These are phyloP conservation scores for Spongiforma sp. DNA, from an alignment of 1,284 basidiomycete species.

Conservation along the genomic window DNA sequence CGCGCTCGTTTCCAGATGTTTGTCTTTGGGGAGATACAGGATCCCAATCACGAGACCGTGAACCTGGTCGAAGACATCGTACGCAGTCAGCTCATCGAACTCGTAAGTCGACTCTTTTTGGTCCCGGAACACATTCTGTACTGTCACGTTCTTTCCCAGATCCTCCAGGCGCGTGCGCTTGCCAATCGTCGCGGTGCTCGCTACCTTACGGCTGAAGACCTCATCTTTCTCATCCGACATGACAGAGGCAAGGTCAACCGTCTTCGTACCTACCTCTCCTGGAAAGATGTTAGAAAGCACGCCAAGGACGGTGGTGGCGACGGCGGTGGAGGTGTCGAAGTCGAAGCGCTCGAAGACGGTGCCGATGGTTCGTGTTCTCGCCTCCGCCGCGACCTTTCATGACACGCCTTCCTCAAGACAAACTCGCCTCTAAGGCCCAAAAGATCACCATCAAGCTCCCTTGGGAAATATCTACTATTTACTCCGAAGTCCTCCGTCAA, in stretches of 20 bases:
- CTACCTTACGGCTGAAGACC: slow-evolving; percentile 90
- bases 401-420: slow-evolving; percentile 59
- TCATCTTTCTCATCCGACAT: slow-evolving; percentile 96
- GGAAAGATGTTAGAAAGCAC: slow-evolving; percentile 97
- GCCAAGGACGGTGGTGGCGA: slow-evolving; percentile 89
- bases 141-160: slow-evolving; percentile 50
- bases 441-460: slow-evolving; percentile 96
- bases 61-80: slow-evolving; percentile 96
- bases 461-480: slow-evolving; percentile 95
- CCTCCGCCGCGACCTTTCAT: neutral
- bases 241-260: slow-evolving; percentile 96
- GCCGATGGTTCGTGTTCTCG: slow-evolving; percentile 59
- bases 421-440: slow-evolving; percentile 83
- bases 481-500: slow-evolving; percentile 80
- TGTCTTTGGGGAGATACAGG: slow-evolving; percentile 95
- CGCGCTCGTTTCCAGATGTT: slow-evolving; percentile 76
- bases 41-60: slow-evolving; percentile 87
- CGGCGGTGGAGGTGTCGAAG: slow-evolving; percentile 80
- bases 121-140: neutral
- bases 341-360: slow-evolving; percentile 79
- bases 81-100: slow-evolving; percentile 91
- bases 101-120: slow-evolving; percentile 54
- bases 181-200: slow-evolving; percentile 85
- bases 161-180: slow-evolving; percentile 87
- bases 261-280: slow-evolving; percentile 92